Evolutionary conservation across 2,329 filamentous ascomycete species (phyloP), one percentile per base, ranked within the genome.

Genomic region (Rosellinia necatrix): DNA sequence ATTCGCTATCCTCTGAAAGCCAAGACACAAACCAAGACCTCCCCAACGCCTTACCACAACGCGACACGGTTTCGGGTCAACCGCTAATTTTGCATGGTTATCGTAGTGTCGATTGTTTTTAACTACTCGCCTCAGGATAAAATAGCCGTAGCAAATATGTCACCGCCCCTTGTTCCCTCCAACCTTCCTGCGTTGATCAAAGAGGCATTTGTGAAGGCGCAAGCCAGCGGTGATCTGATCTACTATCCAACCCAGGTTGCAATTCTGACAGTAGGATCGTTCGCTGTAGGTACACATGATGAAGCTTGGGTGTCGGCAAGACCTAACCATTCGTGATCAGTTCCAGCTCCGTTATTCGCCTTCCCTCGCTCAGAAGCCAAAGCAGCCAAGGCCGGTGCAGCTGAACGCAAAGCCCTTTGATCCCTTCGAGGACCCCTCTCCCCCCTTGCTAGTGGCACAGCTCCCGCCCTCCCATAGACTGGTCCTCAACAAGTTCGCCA

Each of bases 321-420:
- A 25, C 30, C 60, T 60, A 25, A 47, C 53, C 3, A 13, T n/a
- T 24, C 40, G 2, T 48, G 60, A 89, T 51, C 60, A 90, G 87
- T 89, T 90, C 68, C 88, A 91, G 73, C 75, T 91, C 2, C 86
- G 88, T 48, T 91, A 84, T 75, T 88, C 87, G 7, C 87, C 87
- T 0, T 74, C 86, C 0, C 78, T 91, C 4, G 85, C 85, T 43
- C 83, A 82, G 66, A 91, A 91, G 66, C 87, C 88, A 4, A 83
- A 79, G 64, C 74, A 65, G 2, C 68, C 72, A 4, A 71, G 76
- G 64, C 79, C 79, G 19, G 59, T 66, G 30, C 59, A 66, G 17
- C 61, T 69, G n/a, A 63, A 66, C 22, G 72, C 70, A 43, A 78
- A 75, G 47, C 74, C 75, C 2, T 77, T 81, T 64, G 82, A 91